Base-by-base conservation (phyloP, 352 stramenopile species). In the Phytophthora ramorum region DNA sequence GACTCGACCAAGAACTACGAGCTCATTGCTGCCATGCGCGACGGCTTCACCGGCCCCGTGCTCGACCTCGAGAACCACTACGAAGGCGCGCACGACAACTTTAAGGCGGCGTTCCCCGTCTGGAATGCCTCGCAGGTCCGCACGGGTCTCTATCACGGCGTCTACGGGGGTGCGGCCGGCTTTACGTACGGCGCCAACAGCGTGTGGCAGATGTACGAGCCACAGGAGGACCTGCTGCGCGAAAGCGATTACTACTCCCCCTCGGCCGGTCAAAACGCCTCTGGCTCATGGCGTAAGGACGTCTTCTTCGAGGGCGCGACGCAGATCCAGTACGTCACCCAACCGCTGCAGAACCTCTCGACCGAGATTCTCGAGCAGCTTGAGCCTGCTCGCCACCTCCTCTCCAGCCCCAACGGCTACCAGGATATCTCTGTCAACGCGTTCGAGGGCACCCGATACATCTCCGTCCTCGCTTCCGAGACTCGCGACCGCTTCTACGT, bases 171-270 rank as follows among this genome's bases (percentile, higher is more conserved):
- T 16, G 45, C 64, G 7, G 5, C 65, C 20, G 65, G 65, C 14
- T 69, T 69, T 24, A 73, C 64, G 4, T 68, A 73, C 46, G 64
- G 58, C n/a, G 52, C 50, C 30, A 57, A 73, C 46, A 68, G 58
- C 19, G 64, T 72, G 6, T 68, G 64, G 50, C 64, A 72, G 9
- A 68, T 72, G 51, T 73, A 73, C 46, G 64, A 72, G 35, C 64
- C 63, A 3, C 20, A 17, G 7, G 41, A 20, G 0, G 51, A 67
- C 6, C 57, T 72, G 14, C 51, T 63, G 0, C 45, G 45, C 30
- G 58, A 54, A 16, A 58, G 30, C n/a, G 58, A 72, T 37, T 72
- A 65, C 45, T 69, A 69, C 28, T 34, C 37, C 3, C 55, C 67
- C 12, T 22, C 38, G 14, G 41, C 58, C 20, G 56, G 46, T 34